Percentiles rank a stretch among this genome's conserved stretches.
Evolutionary conservation across 768 basidiomycete genomes (phyloP).

Genomic region (Suillus americanus): DNA sequence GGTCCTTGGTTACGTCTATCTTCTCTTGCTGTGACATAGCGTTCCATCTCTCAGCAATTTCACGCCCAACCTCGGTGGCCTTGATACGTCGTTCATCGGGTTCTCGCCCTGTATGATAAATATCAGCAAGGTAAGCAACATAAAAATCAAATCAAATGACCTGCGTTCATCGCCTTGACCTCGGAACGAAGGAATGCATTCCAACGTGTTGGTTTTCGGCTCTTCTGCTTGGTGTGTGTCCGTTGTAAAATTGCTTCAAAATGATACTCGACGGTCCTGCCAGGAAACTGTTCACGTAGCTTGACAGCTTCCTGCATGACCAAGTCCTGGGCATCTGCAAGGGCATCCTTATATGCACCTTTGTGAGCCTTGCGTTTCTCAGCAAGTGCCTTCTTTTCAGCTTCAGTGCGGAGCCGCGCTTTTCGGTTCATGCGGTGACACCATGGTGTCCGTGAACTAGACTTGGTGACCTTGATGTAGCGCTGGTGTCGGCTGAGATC

Average conservation of each 20-base stretch:
- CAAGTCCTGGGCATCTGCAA: background rate
- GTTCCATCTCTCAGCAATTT: background rate
- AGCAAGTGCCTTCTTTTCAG: background rate
- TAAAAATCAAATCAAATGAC: too few relatives aligned
- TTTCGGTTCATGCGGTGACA: background rate
- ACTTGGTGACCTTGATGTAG: background rate
- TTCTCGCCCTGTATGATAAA: background rate
- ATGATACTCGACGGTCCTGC: background rate
- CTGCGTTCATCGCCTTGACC: background rate
- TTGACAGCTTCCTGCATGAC: background rate
- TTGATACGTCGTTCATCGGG: background rate
- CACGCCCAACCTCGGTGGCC: background rate
- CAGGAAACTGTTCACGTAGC: background rate
- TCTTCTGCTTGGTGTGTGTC: background rate
- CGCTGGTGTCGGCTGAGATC: background rate
- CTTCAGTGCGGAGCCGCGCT: background rate
- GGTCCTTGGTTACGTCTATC: too few relatives aligned
- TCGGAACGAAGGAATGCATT: background rate
- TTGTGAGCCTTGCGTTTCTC: background rate
- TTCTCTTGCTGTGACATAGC: background rate
- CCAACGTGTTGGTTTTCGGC: background rate
- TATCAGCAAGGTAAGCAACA: too few relatives aligned
- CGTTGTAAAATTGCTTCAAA: constrained; percentile 6
- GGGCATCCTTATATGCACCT: background rate
- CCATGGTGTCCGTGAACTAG: background rate